Evolutionary conservation across 2,329 filamentous ascomycete genomes (phyloP), one percentile per base, ranked within the genome.

Genomic region (Trichoderma sp.): DNA sequence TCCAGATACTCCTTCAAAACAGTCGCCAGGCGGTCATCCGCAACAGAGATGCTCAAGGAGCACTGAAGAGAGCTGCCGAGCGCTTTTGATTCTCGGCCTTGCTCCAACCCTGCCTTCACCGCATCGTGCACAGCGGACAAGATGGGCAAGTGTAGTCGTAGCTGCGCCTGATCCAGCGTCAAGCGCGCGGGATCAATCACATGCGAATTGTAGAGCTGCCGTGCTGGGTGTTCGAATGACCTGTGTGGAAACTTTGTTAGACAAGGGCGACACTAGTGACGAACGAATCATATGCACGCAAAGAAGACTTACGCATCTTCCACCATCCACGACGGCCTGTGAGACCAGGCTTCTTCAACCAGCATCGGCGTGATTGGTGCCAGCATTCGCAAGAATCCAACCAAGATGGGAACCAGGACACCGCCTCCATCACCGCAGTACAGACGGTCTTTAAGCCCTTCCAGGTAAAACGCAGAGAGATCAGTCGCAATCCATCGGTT

Each of bases 401-500:
- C 83, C 73, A 95, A 90, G 70, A 98, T 88, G 32, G 88, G 85
- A 75, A 89, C 87, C 62, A 93, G 82, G 5, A 88, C 85, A 61
- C 92, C 91, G 15, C 88, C 86, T 15, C 88, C 88, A 73, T 91
- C 88, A 34, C 92, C 93, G 60, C 95, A 96, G 83, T 99, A 99
- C 1, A 98, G 85, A 3, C 93, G 87, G 78, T 99, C 96, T 81
- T 99, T 99, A 76, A 95, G 86, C 0, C 93, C 90, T 81, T 99
- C 96, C 71, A 99, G 89, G 80, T 98, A 99, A 81, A 98, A 97
- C 0, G 95, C 92, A 0, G 94, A 98, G 28, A 99, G 86, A 75
- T 98, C 93, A 28, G 87, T 90, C 70, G 90, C 90, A 72, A 97
- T 87, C 91, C 95, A 98, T 74, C 89, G 88, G 81, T 95, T 97